Conservation (phyloP, 129 eudicot genomes). For the Dittrichia graveolens region DNA sequence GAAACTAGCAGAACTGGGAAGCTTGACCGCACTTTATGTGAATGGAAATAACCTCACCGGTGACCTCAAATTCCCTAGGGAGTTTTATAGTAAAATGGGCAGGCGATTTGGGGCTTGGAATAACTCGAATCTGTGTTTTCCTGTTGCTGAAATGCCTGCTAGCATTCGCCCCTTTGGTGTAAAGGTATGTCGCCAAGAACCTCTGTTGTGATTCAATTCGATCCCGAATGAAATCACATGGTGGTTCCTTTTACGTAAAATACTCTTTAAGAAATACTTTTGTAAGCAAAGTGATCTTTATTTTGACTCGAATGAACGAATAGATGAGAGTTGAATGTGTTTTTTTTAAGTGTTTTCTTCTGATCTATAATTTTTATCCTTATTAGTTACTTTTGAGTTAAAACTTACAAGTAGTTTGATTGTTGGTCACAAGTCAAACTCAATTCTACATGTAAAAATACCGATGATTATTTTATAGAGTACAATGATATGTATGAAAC, state of each 20-base stretch:
- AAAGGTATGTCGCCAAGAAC: constrained; percentile 51
- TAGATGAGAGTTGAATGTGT: constrained; percentile 2
- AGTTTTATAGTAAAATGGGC: constrained; percentile 76
- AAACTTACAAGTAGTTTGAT: background rate
- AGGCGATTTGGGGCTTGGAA: constrained; percentile 86
- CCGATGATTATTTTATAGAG: too few relatives aligned
- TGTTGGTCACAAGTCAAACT: background rate
- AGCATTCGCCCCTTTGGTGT: constrained; percentile 65
- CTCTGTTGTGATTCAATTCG: constrained; percentile 22
- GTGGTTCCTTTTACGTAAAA: background rate
- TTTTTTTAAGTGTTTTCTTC: background rate
- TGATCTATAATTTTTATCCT: background rate
- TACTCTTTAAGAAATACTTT: constrained; percentile 21
- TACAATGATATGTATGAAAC: too few relatives aligned
- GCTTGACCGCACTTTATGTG: constrained; percentile 60
- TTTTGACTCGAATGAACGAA: constrained; percentile 3
- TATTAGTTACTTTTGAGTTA: background rate
- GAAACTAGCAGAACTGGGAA: constrained; percentile 50
- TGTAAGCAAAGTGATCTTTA: constrained; percentile 27
- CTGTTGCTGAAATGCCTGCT: constrained; percentile 20
- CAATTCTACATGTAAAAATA: too few relatives aligned
- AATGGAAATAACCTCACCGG: constrained; percentile 83
- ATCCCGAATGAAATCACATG: background rate
- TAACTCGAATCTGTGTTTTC: constrained; percentile 71
- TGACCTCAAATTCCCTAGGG: constrained; percentile 55